Base-by-base conservation (phyloP, 495 filamentous ascomycete genomes). In the Xylaria cubensis region DNA sequence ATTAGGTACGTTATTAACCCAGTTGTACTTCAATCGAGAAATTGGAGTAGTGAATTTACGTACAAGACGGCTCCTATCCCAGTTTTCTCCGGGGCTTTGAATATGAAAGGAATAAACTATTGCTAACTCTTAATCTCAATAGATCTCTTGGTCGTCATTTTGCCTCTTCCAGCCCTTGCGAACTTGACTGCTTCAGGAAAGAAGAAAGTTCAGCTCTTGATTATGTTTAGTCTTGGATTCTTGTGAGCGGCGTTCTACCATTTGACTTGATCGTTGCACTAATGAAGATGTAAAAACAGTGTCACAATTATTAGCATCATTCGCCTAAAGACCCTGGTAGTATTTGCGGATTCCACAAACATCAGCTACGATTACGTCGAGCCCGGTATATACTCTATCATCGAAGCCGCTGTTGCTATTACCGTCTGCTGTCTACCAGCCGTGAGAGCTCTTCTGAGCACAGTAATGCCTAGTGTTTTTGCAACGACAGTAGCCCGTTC, bases 141-240 rank as follows among this genome's bases (percentile, higher is more conserved):
- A 69, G 84, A 86, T 66, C 42, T 84, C 4, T 67, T 80, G n/a
- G 80, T 85, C 67, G 77, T 86, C 36, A 39, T 79, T 10, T 76
- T 86, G 29, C 84, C 84, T 12, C 72, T 86, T 0, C 81, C 80
- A 9, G 71, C 79, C 2, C 29, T 86, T 10, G 74, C 75, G 50
- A 71, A 58, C 7, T 73, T 86, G 32, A 77, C 81, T 21, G 64
- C 81, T 44, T 76, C 76, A 4, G 58, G 70, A 70, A 76, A 75
- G 67, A 80, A 81, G 71, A 84, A 78, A 65, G 29, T 82, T 8
- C 78, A 75, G 32, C 80, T 84, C 64, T 77, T 80, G 13, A 67
- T 82, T 71, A 86, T 86, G 82, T 86, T 86, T 73, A 78, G 77
- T 42, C 70, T 86, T 15, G 84, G 84, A 48, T 76, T 82, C 48